Base-by-base conservation (phyloP, 2,329 filamentous ascomycete genomes). In the Aureobasidium pullulans region DNA sequence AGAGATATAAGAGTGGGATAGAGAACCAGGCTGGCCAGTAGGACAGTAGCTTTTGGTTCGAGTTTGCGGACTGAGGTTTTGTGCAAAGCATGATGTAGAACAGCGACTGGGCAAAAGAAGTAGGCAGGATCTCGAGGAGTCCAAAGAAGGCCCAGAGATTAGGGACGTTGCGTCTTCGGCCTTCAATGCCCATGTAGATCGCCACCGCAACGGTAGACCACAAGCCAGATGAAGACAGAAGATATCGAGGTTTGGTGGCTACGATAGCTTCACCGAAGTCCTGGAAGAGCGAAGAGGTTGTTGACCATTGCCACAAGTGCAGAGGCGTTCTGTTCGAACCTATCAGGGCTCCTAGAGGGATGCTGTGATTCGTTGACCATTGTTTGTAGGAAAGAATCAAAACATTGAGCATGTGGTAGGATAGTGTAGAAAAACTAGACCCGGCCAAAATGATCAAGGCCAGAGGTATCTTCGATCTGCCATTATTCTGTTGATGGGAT, bases 401-500 rank as follows among this genome's bases (percentile, higher is more conserved):
- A 6, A 71, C 69, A 34, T 66, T 61, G 8, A 72, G 64, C 70
- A 72, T 73, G 59, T 71, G 69, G 59, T 62, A 66, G 3, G 69
- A 71, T 2, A 72, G 62, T 3, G 63, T 63, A 16, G 62, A 56
- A 57, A 72, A 72, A 64, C 68, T 70, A 2, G 43, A 57, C 47
- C 69, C 23, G 10, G 62, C 10, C 11, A 69, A 66, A 36, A 71
- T 61, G 6, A 50, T 13, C 40, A 54, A 57, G 63, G 70, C 67
- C 8, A 65, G 16, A 16, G 47, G 32, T 15, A 64, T 62, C 43
- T 37, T 40, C 34, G 59, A 54, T 10, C 34, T 28, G 23, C 54
- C 34, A 57, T 57, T 46, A 1, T 31, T 32, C 29, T 44, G 15
- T 13, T 39, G 42, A 32, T 48, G 23, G 36, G 43, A 39, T 56